A percentile compares a stretch with the other conserved stretches of the same genome.
Evolutionary conservation across 2,329 filamentous ascomycete genomes (phyloP).

Genomic region (Cladophialophora exuberans): DNA sequence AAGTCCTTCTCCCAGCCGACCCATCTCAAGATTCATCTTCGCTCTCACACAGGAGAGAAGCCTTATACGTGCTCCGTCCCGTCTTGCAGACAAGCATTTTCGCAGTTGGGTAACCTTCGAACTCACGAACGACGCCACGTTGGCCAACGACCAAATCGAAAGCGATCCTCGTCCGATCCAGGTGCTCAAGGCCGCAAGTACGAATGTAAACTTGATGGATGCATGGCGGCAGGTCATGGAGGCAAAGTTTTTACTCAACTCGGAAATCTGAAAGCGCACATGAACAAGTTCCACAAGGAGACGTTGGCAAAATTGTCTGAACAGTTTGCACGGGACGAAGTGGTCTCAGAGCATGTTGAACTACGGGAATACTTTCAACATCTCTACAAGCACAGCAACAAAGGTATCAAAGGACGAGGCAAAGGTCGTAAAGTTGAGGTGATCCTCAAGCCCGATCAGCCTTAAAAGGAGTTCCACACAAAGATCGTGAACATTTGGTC

Average conservation of each 20-base stretch:
- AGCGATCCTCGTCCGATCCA: conserved; percentile 55
- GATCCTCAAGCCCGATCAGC: conserved; percentile 18
- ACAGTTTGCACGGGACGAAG: conserved; percentile 64
- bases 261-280: conserved; percentile 92
- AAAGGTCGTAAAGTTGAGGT: conserved; percentile 71
- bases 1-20: conserved; percentile 91
- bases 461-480: not conserved
- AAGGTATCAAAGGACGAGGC: conserved; percentile 94
- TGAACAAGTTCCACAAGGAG: conserved; percentile 88
- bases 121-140: conserved; percentile 88
- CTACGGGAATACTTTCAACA: conserved; percentile 82
- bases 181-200: conserved; percentile 60
- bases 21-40: conserved; percentile 85
- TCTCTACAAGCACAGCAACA: conserved; percentile 98
- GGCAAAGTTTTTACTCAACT: conserved; percentile 86
- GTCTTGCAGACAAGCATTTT: conserved; percentile 78
- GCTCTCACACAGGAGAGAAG: conserved; percentile 86
- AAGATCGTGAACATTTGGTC: not conserved
- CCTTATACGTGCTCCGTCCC: conserved; percentile 78
- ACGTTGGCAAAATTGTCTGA: conserved; percentile 70
- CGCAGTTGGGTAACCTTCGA: conserved; percentile 85
- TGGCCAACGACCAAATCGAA: conserved; percentile 83
- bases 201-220: conserved; percentile 78
- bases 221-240: conserved; percentile 42
- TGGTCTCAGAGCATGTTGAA: conserved; percentile 72